phyloP scores from a whole-genome alignment of 2,329 filamentous ascomycete species.

The Botryotinia calthae region DNA sequence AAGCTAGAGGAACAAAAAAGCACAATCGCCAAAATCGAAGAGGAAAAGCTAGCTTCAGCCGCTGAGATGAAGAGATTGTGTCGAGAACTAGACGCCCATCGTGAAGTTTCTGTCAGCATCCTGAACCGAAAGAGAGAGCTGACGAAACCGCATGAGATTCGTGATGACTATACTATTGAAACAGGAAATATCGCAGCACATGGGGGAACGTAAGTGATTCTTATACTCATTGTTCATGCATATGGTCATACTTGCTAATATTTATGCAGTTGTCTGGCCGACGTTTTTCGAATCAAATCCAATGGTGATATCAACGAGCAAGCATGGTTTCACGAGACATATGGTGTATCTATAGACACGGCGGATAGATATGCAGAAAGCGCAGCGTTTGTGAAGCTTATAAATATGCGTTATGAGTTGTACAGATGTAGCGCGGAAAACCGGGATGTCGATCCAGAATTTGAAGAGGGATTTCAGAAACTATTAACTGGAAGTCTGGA shows the following conservation, averaged over 20 bases:
- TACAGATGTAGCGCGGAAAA: background rate
- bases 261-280: background rate
- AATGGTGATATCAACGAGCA: background rate
- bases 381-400: background rate
- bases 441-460: background rate
- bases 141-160: background rate
- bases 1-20: background rate
- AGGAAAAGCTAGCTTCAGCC: background rate
- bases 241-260: background rate
- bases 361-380: background rate
- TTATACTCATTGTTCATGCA: background rate
- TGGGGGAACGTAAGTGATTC: conserved; percentile 14
- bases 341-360: background rate
- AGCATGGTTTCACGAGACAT: background rate
- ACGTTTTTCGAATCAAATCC: conserved; percentile 2
- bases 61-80: background rate
- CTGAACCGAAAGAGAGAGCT: conserved; percentile 4
- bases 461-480: background rate
- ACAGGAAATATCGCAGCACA: conserved; percentile 3
- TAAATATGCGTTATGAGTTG: conserved; percentile 12
- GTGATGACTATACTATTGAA: background rate
- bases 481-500: background rate
- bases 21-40: background rate
- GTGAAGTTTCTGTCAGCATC: conserved; percentile 7
- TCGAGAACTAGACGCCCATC: background rate